Evolutionary conservation across 257 asterid species (phyloP).

Genomic region (Rauvolfia tetraphylla): DNA sequence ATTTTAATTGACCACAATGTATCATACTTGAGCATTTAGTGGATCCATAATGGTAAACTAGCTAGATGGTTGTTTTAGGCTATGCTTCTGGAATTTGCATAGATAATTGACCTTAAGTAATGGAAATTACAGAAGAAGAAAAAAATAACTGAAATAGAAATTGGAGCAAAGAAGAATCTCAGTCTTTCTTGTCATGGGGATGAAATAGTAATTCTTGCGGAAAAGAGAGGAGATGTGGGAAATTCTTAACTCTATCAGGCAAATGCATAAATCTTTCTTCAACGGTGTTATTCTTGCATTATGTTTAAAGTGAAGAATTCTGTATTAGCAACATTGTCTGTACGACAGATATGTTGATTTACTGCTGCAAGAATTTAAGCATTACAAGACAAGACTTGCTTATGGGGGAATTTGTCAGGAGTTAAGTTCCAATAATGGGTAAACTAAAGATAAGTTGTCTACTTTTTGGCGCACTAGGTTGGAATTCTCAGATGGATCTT

Average conservation of each 20-base stretch:
- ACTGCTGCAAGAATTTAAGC: constrained; percentile 94
- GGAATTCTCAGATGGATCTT: neutral
- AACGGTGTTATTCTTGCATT: neutral
- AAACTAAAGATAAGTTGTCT: neutral
- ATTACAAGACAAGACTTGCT: constrained; percentile 90
- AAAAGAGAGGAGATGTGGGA: neutral
- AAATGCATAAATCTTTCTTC: neutral
- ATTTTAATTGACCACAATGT: too few species aligned
- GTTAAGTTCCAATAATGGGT: constrained; percentile 40
- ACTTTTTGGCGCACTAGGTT: neutral
- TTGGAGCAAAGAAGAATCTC: too few species aligned
- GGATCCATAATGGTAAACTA: too few species aligned
- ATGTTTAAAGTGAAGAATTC: neutral
- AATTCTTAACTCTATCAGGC: neutral
- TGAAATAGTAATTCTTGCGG: neutral
- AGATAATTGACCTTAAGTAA: too few species aligned
- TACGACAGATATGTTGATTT: constrained; percentile 86
- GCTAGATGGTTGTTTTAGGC: too few species aligned
- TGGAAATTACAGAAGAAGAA: too few species aligned
- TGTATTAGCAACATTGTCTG: neutral
- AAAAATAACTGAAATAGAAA: too few species aligned
- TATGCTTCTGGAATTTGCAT: too few species aligned
- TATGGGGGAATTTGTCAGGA: constrained; percentile 83
- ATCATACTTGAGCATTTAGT: too few species aligned
- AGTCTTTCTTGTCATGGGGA: constrained; percentile 2